These are phyloP conservation scores for Ustilago hordei DNA, from an alignment of 1,284 basidiomycete genomes.

Conservation along the genomic window DNA sequence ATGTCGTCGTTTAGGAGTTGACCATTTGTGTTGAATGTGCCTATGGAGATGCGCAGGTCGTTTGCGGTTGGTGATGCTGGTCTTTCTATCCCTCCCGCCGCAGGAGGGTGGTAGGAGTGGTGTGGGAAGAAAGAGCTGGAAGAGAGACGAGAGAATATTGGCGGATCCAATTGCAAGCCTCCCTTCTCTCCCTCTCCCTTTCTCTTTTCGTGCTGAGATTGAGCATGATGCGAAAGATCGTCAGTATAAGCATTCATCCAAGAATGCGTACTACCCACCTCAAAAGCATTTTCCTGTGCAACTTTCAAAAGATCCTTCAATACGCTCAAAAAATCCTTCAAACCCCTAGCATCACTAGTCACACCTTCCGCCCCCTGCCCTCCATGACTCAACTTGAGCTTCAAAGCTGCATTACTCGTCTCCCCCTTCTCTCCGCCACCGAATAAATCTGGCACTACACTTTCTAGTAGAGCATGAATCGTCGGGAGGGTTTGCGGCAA, in stretches of 20 bases:
- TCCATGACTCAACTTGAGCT: slow-evolving; percentile 29
- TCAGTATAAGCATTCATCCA: slow-evolving; percentile 43
- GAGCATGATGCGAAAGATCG: slow-evolving; percentile 11
- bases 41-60: slow-evolving; percentile 45
- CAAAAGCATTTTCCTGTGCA: slow-evolving; percentile 31
- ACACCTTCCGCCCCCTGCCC: slow-evolving; percentile 13
- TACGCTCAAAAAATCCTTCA: slow-evolving; percentile 53
- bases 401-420: slow-evolving; percentile 23
- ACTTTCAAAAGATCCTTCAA: slow-evolving; percentile 38
- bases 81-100: slow-evolving; percentile 5
- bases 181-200: neutral
- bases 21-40: slow-evolving; percentile 50
- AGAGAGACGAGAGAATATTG: slow-evolving; percentile 49
- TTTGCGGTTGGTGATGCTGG: slow-evolving; percentile 36
- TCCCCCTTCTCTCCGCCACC: neutral
- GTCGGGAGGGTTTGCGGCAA: slow-evolving; percentile 28
- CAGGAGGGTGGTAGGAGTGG: neutral
- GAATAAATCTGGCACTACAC: slow-evolving; percentile 23
- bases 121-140: slow-evolving; percentile 31
- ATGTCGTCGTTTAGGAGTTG: slow-evolving; percentile 25
- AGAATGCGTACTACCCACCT: slow-evolving; percentile 19
- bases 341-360: slow-evolving; percentile 36
- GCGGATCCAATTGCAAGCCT: slow-evolving; percentile 13
- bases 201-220: neutral
- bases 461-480: slow-evolving; percentile 38